These are phyloP conservation scores for Dictyostelium capitatum DNA, from an alignment of 78 protist genomes.

Conservation along the genomic window DNA sequence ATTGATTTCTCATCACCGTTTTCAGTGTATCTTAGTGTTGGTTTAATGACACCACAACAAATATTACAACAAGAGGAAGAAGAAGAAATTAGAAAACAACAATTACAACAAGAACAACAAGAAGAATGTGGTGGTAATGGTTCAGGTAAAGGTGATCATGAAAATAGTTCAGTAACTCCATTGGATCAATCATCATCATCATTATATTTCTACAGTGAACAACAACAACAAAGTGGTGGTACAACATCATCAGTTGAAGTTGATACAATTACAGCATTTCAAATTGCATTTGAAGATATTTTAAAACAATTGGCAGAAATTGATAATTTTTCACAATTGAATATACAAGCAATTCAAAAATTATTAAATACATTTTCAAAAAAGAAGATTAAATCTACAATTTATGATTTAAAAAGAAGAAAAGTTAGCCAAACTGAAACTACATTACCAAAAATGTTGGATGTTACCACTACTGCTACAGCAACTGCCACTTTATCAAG, in stretches of 20 bases:
- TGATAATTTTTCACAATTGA: slow-evolving; percentile 60
- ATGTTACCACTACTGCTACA: background rate
- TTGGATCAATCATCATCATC: slow-evolving; percentile 45
- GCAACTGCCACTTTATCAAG: background rate
- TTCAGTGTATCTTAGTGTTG: slow-evolving; percentile 13
- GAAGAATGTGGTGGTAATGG: background rate
- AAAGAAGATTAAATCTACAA: slow-evolving; percentile 19
- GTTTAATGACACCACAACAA: slow-evolving; percentile 28
- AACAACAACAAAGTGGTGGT: slow-evolving; percentile 6
- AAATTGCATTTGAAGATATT: slow-evolving; percentile 68
- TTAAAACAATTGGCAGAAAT: slow-evolving; percentile 63
- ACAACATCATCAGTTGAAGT: background rate
- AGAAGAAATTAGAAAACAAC: background rate
- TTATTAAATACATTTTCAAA: slow-evolving; percentile 38
- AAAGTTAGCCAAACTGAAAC: slow-evolving; percentile 23
- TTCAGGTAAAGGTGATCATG: background rate
- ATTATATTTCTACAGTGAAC: background rate
- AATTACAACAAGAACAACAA: background rate
- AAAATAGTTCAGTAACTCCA: background rate
- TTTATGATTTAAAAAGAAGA: slow-evolving; percentile 1
- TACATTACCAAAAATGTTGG: slow-evolving; percentile 4
- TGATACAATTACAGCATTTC: slow-evolving; percentile 43
- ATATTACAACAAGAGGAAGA: background rate
- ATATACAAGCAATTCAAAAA: slow-evolving; percentile 64
- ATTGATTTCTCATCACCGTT: slow-evolving; percentile 74